Conservation (phyloP, 2,329 filamentous ascomycete species). For the Cordyceps farinosa region DNA sequence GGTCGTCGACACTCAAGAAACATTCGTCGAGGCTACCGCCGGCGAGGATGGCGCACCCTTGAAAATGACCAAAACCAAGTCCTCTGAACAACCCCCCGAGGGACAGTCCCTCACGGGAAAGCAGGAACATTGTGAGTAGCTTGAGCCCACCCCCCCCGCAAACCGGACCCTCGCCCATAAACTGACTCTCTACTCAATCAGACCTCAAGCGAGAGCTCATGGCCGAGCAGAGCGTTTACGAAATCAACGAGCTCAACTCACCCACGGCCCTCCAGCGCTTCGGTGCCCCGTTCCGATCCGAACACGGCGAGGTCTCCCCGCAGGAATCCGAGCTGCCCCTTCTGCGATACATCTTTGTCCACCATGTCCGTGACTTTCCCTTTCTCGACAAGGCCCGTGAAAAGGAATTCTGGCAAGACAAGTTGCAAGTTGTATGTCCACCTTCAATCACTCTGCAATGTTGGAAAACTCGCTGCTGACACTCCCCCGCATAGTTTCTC, state of each 20-base stretch:
- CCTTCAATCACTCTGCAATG: not conserved
- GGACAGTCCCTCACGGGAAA: slow-evolving; percentile 74
- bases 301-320: slow-evolving; percentile 87
- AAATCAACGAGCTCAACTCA: slow-evolving; percentile 90
- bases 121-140: slow-evolving; percentile 85
- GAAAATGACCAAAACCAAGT: slow-evolving; percentile 23
- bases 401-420: slow-evolving; percentile 99
- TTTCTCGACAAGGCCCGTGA: slow-evolving; percentile 95
- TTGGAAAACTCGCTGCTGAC: not conserved
- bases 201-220: slow-evolving; percentile 96
- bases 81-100: slow-evolving; percentile 29
- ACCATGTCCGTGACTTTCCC: slow-evolving; percentile 96
- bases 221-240: slow-evolving; percentile 80
- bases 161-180: not conserved
- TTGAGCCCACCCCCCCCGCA: not conserved
- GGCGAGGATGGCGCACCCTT: slow-evolving; percentile 19
- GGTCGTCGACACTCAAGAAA: slow-evolving; percentile 27
- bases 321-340: slow-evolving; percentile 92
- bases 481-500: slow-evolving; percentile 63
- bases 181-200: slow-evolving; percentile 34
- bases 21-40: slow-evolving; percentile 23
- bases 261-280: slow-evolving; percentile 93
- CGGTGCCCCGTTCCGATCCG: slow-evolving; percentile 90
- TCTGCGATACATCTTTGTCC: slow-evolving; percentile 93
- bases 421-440: slow-evolving; percentile 77